Evolutionary conservation across 495 filamentous ascomycete genomes (phyloP).

Genomic region (Achaetomiella virescens): DNA sequence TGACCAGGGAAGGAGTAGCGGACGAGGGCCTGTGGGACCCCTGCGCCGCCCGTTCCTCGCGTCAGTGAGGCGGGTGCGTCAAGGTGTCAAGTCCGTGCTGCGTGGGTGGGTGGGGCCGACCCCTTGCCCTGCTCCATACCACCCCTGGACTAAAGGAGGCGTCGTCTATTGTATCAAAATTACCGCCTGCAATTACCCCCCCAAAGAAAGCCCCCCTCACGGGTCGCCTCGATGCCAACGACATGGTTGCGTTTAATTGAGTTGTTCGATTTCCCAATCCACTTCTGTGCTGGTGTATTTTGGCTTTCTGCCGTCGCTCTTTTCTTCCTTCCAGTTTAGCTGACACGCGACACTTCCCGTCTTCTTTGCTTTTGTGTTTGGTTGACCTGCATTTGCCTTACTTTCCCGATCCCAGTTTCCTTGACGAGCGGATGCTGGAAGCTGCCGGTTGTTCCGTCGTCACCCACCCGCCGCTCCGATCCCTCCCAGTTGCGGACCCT

Average conservation of each 20-base stretch:
- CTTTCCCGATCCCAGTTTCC: neutral
- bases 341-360: neutral
- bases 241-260: slow-evolving; percentile 4
- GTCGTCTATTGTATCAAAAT: slow-evolving; percentile 7
- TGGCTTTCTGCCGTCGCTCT: neutral
- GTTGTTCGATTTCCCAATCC: neutral
- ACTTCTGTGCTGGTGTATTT: neutral
- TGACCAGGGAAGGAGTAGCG: neutral
- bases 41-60: neutral
- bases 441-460: neutral
- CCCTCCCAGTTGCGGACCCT: neutral
- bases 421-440: neutral
- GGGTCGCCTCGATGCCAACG: neutral
- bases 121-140: neutral
- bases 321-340: neutral
- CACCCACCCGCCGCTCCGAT: neutral
- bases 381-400: neutral
- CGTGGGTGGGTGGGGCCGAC: neutral
- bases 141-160: neutral
- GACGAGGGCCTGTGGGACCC: neutral
- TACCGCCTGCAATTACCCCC: neutral
- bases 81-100: neutral
- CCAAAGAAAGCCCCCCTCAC: neutral
- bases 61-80: too few species aligned
- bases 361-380: neutral